Conservation (phyloP, 352 stramenopile genomes). For the Globisporangium heterothallicum region DNA sequence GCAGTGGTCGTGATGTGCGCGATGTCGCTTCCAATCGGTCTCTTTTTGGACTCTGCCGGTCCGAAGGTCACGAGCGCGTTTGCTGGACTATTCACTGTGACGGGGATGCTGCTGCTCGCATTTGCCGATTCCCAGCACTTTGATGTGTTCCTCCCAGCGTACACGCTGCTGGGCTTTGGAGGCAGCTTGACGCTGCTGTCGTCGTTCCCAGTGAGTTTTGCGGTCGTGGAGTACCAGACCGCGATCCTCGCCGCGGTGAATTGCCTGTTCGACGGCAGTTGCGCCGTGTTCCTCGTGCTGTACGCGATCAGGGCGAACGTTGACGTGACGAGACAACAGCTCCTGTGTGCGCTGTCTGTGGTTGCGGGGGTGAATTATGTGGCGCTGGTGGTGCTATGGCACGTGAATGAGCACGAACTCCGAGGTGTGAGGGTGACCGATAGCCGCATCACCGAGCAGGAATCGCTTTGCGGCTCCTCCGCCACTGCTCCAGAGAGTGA, state of each 20-base stretch:
- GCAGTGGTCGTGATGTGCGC: conserved; percentile 73
- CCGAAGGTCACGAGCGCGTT: conserved; percentile 46
- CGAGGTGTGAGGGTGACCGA: conserved; percentile 12
- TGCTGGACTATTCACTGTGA: conserved; percentile 60
- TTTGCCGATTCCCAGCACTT: conserved; percentile 68
- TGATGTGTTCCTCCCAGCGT: conserved; percentile 68
- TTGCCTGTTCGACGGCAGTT: conserved; percentile 72
- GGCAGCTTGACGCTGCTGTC: conserved; percentile 80
- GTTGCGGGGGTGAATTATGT: conserved; percentile 43
- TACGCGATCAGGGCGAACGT: conserved; percentile 48
- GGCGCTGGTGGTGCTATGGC: conserved; percentile 64
- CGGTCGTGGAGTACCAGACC: conserved; percentile 66
- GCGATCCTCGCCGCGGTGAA: conserved; percentile 72
- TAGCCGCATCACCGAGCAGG: conserved; percentile 6
- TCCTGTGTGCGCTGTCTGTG: conserved; percentile 48
- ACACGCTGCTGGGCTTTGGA: conserved; percentile 60
- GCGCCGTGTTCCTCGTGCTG: conserved; percentile 65
- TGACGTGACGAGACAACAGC: conserved; percentile 29
- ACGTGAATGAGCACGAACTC: conserved; percentile 61
- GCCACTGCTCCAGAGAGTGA: conserved; percentile 9
- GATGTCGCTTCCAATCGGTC: conserved; percentile 66
- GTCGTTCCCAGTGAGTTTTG: conserved; percentile 68
- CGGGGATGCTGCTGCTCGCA: conserved; percentile 64
- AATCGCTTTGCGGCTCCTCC: conserved; percentile 2
- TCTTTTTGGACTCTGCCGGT: conserved; percentile 69